These are phyloP conservation scores for Dictyostelium capitatum DNA, from an alignment of 78 protist species.

Conservation along the genomic window DNA sequence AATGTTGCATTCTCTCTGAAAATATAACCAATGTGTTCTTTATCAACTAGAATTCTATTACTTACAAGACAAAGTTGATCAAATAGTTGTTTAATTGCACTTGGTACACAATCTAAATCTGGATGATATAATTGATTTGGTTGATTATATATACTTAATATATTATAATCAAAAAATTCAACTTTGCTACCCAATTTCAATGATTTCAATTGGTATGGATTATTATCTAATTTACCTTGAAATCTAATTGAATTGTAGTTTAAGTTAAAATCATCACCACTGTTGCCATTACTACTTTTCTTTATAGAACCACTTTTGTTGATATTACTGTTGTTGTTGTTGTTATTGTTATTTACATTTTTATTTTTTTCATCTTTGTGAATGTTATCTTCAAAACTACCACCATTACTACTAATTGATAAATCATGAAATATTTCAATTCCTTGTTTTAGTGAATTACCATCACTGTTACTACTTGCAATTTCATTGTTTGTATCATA, in stretches of 20 bases:
- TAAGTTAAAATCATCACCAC: background rate
- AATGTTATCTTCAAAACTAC: background rate
- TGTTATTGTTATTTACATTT: background rate
- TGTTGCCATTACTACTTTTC: too few species aligned
- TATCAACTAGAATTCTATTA: background rate
- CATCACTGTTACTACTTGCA: background rate
- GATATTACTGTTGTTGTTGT: background rate
- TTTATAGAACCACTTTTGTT: background rate
- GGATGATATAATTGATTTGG: background rate
- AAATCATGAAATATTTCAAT: background rate
- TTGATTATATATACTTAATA: background rate
- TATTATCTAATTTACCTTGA: constrained; percentile 15
- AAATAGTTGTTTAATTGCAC: constrained; percentile 11
- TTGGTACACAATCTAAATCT: constrained; percentile 17
- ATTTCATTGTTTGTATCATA: constrained; percentile 5
- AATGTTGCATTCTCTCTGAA: constrained; percentile 41
- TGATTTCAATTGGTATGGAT: constrained; percentile 29
- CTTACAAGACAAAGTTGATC: constrained; percentile 40
- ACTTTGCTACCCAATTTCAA: background rate
- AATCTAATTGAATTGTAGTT: background rate
- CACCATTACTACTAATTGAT: background rate
- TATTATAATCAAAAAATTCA: constrained; percentile 5
- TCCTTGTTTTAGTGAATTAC: background rate
- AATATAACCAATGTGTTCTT: constrained; percentile 21
- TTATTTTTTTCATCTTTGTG: constrained; percentile 8